phyloP scores from a whole-genome alignment of 371 early-diverging fungal species.

The Zopfochytrium polystomum region DNA sequence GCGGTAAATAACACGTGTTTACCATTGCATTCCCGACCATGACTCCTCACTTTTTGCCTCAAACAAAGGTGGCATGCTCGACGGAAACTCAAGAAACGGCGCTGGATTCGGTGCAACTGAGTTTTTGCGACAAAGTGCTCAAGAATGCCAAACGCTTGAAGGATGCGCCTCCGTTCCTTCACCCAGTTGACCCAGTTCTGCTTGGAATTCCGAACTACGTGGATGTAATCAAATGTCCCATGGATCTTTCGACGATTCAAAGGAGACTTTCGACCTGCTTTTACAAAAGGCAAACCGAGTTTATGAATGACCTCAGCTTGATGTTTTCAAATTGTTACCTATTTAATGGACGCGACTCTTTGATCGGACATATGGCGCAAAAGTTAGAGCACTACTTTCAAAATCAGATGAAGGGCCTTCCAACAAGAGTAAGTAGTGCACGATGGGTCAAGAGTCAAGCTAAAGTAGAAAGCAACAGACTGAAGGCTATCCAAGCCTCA shows the following conservation, averaged over 20 bases:
- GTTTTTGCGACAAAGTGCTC: conserved; percentile 73
- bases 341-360: conserved; percentile 83
- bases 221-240: conserved; percentile 88
- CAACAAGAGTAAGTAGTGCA: conserved; percentile 41
- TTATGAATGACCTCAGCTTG: conserved; percentile 70
- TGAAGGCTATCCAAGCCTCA: too few relatives aligned
- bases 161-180: conserved; percentile 75
- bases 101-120: conserved; percentile 63
- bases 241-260: conserved; percentile 96
- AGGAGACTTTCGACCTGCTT: conserved; percentile 60
- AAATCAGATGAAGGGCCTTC: conserved; percentile 67
- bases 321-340: conserved; percentile 85
- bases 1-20: too few relatives aligned
- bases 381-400: conserved; percentile 73
- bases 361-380: conserved; percentile 71
- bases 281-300: conserved; percentile 65
- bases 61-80: too few relatives aligned
- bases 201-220: conserved; percentile 94
- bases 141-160: conserved; percentile 70
- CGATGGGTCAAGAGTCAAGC: too few relatives aligned
- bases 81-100: conserved; percentile 16
- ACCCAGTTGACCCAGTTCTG: conserved; percentile 91
- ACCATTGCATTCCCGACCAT: too few relatives aligned
- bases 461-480: too few relatives aligned
- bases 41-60: too few relatives aligned